Base-by-base conservation (phyloP, 208 protist species). In the Blastocrithidia nonstop region DNA sequence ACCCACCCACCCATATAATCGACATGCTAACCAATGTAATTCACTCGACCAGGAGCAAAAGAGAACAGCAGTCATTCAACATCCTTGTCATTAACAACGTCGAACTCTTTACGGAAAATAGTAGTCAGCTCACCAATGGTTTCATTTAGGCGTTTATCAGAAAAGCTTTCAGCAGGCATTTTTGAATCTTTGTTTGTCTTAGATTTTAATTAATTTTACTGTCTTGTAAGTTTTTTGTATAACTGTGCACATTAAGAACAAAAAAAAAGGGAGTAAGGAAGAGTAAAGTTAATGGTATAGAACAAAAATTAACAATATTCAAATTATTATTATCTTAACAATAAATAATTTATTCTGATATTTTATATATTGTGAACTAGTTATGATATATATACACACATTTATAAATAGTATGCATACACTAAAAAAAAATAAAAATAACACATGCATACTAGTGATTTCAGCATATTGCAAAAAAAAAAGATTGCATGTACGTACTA, bases 1-100 rank as follows among this genome's bases (percentile, higher is more conserved):
- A 85, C 74, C 46, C 61, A 79, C 3, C 81, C 80, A 15, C 67
- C 77, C 61, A 77, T 80, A 59, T 92, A 93, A 68, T 93, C 87
- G 6, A 86, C 79, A 61, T 95, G 87, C 52, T 95, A 82, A 16
- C 87, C 87, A 37, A 95, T 95, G 21, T 91, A 53, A 57, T 95
- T 95, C 31, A 95, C 66, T 9, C 88, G 63, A 5, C 88, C 88
- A 1, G 88, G 88, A 0, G 80, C 64, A 57, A 86, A 81, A 27
- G 71, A 70, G 45, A 81, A 81, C 4, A 86, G 38, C 19, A 75
- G 41, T 71, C 76, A 86, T 60, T 86, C 69, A 25, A 86, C 75
- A 37, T 86, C 76, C 0, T 21, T 38, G 7, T 66, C 54, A 21
- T 46, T 40, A 11, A 44, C 20, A 1, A 78, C 71, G 15, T 62